Percentiles rank a stretch among this genome's conserved stretches.
Evolutionary conservation across 805 yeast genomes (phyloP).

Genomic region (Cephaloascus fragrans): DNA sequence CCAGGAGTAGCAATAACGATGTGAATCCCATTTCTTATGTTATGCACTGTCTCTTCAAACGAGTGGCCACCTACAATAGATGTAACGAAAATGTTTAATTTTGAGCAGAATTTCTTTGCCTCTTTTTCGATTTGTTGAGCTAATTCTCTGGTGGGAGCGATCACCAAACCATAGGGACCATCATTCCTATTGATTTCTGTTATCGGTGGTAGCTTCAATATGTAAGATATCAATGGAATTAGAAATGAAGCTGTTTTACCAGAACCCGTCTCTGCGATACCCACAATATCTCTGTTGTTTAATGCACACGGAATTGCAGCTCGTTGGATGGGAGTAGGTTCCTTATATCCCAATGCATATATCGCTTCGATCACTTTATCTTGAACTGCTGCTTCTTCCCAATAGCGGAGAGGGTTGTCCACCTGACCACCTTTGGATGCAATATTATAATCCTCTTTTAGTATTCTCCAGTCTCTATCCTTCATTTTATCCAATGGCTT

Average conservation of each 20-base stretch:
- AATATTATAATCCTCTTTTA: constrained; percentile 71
- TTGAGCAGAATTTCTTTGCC: constrained; percentile 38
- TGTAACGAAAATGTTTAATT: constrained; percentile 34
- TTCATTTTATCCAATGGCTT: constrained; percentile 62
- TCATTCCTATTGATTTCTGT: constrained; percentile 41
- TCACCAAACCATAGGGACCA: constrained; percentile 65
- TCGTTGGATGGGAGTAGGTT: constrained; percentile 88
- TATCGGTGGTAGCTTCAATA: constrained; percentile 35
- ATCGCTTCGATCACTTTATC: constrained; percentile 16
- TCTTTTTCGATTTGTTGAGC: constrained; percentile 79
- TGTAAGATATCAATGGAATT: constrained; percentile 57
- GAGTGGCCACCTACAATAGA: constrained; percentile 88
- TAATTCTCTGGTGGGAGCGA: constrained; percentile 92
- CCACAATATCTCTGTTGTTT: constrained; percentile 57
- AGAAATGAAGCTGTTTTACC: constrained; percentile 87
- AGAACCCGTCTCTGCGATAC: constrained; percentile 94
- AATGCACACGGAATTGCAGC: constrained; percentile 73
- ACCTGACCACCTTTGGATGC: constrained; percentile 39
- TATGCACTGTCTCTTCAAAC: constrained; percentile 58
- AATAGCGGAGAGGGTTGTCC: constrained; percentile 56
- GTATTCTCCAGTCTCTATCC: constrained; percentile 80
- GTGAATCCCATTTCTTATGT: constrained; percentile 57
- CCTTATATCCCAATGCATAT: constrained; percentile 35
- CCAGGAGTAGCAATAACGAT: constrained; percentile 94
- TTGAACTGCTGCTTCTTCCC: constrained; percentile 60